phyloP scores from a whole-genome alignment of 805 yeast genomes.

The Hermanozyma aechmeae region DNA sequence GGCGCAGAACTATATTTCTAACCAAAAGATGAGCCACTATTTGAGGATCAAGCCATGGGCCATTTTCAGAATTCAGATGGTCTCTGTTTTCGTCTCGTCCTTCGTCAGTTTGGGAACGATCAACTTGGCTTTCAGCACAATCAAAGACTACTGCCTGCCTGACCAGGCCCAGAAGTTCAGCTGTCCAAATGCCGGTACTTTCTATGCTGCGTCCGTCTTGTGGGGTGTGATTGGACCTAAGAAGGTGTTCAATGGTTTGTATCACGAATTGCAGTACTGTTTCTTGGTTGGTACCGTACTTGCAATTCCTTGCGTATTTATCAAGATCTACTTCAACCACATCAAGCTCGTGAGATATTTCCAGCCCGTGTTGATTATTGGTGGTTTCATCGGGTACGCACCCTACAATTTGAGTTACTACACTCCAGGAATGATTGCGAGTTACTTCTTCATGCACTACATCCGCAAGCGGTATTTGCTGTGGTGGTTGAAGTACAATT shows the following conservation, averaged over 20 bases:
- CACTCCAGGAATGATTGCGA: conserved; percentile 20
- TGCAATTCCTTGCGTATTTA: not conserved
- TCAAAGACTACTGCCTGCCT: conserved; percentile 26
- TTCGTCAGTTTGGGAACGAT: conserved; percentile 21
- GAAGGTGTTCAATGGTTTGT: conserved; percentile 22
- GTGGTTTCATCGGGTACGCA: conserved; percentile 21
- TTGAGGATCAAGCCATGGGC: conserved; percentile 16
- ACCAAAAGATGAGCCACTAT: conserved; percentile 19
- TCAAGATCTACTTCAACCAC: not conserved
- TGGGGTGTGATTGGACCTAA: conserved; percentile 59
- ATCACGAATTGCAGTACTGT: conserved; percentile 24
- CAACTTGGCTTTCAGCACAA: conserved; percentile 22
- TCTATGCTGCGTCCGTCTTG: conserved; percentile 46
- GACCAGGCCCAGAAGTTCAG: conserved; percentile 21
- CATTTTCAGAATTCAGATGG: conserved; percentile 27
- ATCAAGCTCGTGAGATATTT: conserved; percentile 9
- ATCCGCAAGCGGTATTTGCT: conserved; percentile 17
- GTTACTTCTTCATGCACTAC: conserved; percentile 18
- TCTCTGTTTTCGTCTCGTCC: conserved; percentile 27
- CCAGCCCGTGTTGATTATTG: conserved; percentile 26
- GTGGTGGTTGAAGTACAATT: conserved; percentile 31
- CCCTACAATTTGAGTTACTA: conserved; percentile 24
- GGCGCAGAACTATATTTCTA: conserved; percentile 43
- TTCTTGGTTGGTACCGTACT: conserved; percentile 14
- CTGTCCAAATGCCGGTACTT: conserved; percentile 8